phyloP scores from a whole-genome alignment of 2,329 filamentous ascomycete genomes.

The Pezizomycotina sp. region DNA sequence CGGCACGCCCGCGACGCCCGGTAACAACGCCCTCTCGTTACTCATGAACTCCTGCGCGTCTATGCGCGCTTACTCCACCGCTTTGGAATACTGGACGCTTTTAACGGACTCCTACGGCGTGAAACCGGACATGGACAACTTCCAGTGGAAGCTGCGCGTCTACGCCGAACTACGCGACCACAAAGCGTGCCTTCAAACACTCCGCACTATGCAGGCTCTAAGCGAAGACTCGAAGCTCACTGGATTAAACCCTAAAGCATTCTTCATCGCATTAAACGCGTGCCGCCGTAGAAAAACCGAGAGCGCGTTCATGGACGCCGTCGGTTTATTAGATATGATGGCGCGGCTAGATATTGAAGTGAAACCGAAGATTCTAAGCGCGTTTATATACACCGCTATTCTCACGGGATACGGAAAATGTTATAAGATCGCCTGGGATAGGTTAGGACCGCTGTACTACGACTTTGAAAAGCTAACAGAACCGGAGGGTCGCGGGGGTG shows the following conservation, averaged over 20 bases:
- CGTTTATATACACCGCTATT: conserved; percentile 13
- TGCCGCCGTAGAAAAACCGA: conserved; percentile 17
- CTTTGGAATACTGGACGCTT: conserved; percentile 61
- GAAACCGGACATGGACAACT: conserved; percentile 55
- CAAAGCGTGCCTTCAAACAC: conserved; percentile 9
- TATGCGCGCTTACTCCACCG: conserved; percentile 44
- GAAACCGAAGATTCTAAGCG: conserved; percentile 11
- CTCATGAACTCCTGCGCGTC: conserved; percentile 48
- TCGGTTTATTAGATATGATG: conserved; percentile 10
- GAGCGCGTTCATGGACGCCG: conserved; percentile 8
- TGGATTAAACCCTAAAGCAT: conserved; percentile 17
- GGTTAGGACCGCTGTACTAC: no score
- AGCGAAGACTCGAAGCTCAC: conserved; percentile 9
- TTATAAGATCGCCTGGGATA: no score
- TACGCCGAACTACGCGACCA: conserved; percentile 11
- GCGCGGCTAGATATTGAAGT: conserved; percentile 7
- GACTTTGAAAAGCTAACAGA: no score
- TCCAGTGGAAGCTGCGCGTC: conserved; percentile 46
- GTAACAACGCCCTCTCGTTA: conserved; percentile 48
- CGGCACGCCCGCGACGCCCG: conserved; percentile 33
- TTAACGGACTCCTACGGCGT: conserved; percentile 48
- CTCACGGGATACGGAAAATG: no score
- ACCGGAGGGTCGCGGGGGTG: no score
- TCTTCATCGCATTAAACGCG: conserved; percentile 23
- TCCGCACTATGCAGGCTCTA: no score